phyloP scores from a whole-genome alignment of 441 rosid genomes.

The Croton setiger region DNA sequence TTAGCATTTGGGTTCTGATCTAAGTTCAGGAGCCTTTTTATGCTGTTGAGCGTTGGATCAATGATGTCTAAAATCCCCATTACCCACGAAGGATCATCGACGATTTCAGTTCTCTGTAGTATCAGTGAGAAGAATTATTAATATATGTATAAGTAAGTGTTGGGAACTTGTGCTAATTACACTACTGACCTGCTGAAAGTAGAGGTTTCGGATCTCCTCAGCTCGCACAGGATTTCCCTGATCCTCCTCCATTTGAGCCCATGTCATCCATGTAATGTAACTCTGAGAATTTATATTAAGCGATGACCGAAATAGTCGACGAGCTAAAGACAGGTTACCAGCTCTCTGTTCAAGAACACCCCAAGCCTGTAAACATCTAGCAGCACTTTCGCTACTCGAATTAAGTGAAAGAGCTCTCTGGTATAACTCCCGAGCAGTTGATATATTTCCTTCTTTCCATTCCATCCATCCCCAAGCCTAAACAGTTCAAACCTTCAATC shows the following conservation, averaged over 20 bases:
- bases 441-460: conserved; percentile 91
- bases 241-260: conserved; percentile 93
- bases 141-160: background rate
- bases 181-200: conserved; percentile 86
- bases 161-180: no score
- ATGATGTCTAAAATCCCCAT: conserved; percentile 76
- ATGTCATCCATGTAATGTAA: conserved; percentile 96
- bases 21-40: conserved; percentile 73
- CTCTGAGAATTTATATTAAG: conserved; percentile 81
- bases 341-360: conserved; percentile 91
- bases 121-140: conserved; percentile 6
- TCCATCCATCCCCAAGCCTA: conserved; percentile 99
- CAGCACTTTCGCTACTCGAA: conserved; percentile 72
- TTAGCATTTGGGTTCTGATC: conserved; percentile 43
- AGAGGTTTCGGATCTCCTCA: conserved; percentile 89
- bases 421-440: conserved; percentile 75
- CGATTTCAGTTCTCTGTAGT: conserved; percentile 79
- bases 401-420: conserved; percentile 70
- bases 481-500: conserved; percentile 14
- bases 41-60: conserved; percentile 85
- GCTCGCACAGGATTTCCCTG: conserved; percentile 90
- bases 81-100: conserved; percentile 95
- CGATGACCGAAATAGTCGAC: conserved; percentile 84
- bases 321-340: conserved; percentile 79
- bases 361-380: conserved; percentile 97